Evolutionary conservation across 2,329 filamentous ascomycete species (phyloP).

Genomic region (Chaetomium strumarium): DNA sequence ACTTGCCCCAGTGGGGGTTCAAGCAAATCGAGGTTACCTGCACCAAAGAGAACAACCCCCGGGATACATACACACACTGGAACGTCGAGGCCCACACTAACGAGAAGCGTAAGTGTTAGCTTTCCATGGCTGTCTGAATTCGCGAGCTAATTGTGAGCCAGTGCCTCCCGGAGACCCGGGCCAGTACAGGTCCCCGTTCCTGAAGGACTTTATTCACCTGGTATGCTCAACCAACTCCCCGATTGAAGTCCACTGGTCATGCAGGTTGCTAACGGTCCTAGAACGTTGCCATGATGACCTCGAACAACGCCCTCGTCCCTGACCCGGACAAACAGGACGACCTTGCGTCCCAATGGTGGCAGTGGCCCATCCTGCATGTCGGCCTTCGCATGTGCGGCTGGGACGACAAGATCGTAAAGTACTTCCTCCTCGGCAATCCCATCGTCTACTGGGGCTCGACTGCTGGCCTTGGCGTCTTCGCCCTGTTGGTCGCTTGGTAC

Average conservation of each 20-base stretch:
- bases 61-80: constrained; percentile 96
- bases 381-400: constrained; percentile 98
- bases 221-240: constrained; percentile 13
- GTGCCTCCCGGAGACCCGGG: constrained; percentile 84
- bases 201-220: constrained; percentile 90
- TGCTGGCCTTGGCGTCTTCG: constrained; percentile 67
- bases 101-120: constrained; percentile 65
- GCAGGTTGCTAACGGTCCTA: constrained; percentile 9
- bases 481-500: constrained; percentile 73
- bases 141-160: constrained; percentile 37
- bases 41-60: constrained; percentile 84
- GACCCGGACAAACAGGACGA: constrained; percentile 99
- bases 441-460: constrained; percentile 95
- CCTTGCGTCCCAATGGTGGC: constrained; percentile 93
- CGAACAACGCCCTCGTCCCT: constrained; percentile 95
- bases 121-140: not conserved
- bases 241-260: not conserved
- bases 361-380: constrained; percentile 94
- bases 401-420: constrained; percentile 94
- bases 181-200: constrained; percentile 92
- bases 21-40: constrained; percentile 99
- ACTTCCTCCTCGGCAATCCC: constrained; percentile 96
- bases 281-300: constrained; percentile 99
- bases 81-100: constrained; percentile 95
- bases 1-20: constrained; percentile 98